These are phyloP conservation scores for Nadsonia commutata DNA, from an alignment of 1,139 yeast species.

Conservation along the genomic window DNA sequence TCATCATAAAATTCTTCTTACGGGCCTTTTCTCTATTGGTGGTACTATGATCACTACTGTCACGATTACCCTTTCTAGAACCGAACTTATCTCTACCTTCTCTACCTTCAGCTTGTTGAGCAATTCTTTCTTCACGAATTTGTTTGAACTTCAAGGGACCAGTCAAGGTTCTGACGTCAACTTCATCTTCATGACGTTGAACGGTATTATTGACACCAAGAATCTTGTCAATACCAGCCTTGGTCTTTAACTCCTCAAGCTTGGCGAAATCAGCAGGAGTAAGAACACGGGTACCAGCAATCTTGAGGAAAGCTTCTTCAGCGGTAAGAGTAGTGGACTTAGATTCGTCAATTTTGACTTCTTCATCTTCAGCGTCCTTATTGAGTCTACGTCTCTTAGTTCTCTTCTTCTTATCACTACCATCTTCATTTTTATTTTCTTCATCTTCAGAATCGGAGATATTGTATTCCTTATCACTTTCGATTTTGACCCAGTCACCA, in stretches of 20 bases:
- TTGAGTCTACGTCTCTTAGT: background rate
- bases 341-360: slow-evolving; percentile 10
- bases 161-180: slow-evolving; percentile 64
- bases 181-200: slow-evolving; percentile 54
- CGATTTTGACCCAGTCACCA: slow-evolving; percentile 39
- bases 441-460: slow-evolving; percentile 24
- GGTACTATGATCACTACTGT: slow-evolving; percentile 64
- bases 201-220: slow-evolving; percentile 39
- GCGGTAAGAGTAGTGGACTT: slow-evolving; percentile 24
- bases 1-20: slow-evolving; percentile 98
- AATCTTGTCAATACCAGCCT: slow-evolving; percentile 71
- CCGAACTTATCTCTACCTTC: slow-evolving; percentile 81
- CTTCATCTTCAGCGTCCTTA: slow-evolving; percentile 16
- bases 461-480: slow-evolving; percentile 39
- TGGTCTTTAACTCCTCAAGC: slow-evolving; percentile 67
- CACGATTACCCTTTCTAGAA: slow-evolving; percentile 59
- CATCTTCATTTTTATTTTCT: slow-evolving; percentile 26
- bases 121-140: slow-evolving; percentile 77
- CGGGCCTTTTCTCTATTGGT: slow-evolving; percentile 93
- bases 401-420: slow-evolving; percentile 24
- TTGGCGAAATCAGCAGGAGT: slow-evolving; percentile 98
- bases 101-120: slow-evolving; percentile 76
- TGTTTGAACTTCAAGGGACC: slow-evolving; percentile 82
- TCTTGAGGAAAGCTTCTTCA: slow-evolving; percentile 26
- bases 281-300: slow-evolving; percentile 56